Base-by-base conservation (phyloP, 345 rosid genomes). In the Boechera divaricarpa region DNA sequence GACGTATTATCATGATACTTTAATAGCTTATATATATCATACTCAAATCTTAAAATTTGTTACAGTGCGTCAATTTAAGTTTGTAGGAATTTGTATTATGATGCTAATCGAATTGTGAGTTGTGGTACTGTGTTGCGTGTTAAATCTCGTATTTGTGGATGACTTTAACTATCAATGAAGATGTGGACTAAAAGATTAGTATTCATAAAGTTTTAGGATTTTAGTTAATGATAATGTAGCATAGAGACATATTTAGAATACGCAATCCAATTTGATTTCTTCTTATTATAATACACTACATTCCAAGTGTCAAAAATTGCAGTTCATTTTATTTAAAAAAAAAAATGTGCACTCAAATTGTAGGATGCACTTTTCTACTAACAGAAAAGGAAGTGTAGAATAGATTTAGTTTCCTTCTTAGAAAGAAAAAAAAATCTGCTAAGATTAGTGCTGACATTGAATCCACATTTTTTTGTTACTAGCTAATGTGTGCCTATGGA, bases 301-400 rank as follows among this genome's bases (percentile, higher is more conserved):
- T 65, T 2, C 64, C 47, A 55, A 55, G 21, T 74, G 71, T 74
- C 57, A 48, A 48, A 63, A 70, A 7, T 21, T 70, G n/a, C 9
- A 28, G 7, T 63, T 63, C 41, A 18, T 18, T 63, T 63, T 39
- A 42, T 42, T 42, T 12, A 62, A 10, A 49, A 5, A 11, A 49
- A 4, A 39, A 38, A 38, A 13, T 21, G 1, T 21, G 10, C 32
- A 56, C 31, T 66, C 59, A 36, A 38, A 58, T n/a, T 41, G 44
- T 39, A 36, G 47, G 21, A 51, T 59, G 35, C 65, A 68, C 28
- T 67, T 29, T 67, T 65, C 39, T 60, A 59, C 61, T 67, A 57
- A 38, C 35, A 38, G 7, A 35, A 41, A 13, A 67, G 9, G 52
- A 68, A 60, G 62, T 57, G 39, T 10, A 31, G 24, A 31, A 44